Conservation (phyloP, 2,329 filamentous ascomycete species). For the Lasiodiplodia citricola region DNA sequence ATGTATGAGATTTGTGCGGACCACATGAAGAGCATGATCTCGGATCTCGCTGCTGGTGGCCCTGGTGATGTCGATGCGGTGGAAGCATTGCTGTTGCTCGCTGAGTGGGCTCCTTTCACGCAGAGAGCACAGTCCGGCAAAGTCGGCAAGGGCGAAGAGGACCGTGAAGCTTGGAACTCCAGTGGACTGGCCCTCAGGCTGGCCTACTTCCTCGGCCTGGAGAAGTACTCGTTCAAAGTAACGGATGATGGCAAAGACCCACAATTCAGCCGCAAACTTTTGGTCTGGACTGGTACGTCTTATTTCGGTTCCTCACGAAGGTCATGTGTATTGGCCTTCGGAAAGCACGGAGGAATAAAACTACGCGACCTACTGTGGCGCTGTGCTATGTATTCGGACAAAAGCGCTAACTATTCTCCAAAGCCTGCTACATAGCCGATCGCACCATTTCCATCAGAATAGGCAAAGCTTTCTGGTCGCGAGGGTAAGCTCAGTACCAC, state of each 20-base stretch:
- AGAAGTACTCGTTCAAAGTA: slow-evolving; percentile 69
- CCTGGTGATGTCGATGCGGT: slow-evolving; percentile 73
- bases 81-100: slow-evolving; percentile 71
- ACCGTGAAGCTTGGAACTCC: slow-evolving; percentile 78
- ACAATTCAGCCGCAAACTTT: slow-evolving; percentile 65
- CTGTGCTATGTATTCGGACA: not conserved
- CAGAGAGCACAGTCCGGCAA: slow-evolving; percentile 64
- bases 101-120: slow-evolving; percentile 75
- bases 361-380: not conserved
- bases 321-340: not conserved
- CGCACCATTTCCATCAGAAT: slow-evolving; percentile 72
- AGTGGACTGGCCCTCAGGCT: slow-evolving; percentile 72
- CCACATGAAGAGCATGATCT: slow-evolving; percentile 73
- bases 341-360: no score
- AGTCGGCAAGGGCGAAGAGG: slow-evolving; percentile 74
- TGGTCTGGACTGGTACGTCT: slow-evolving; percentile 67
- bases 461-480: slow-evolving; percentile 75
- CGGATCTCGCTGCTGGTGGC: slow-evolving; percentile 68
- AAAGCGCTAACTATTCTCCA: not conserved
- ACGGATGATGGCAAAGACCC: slow-evolving; percentile 64
- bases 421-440: slow-evolving; percentile 69
- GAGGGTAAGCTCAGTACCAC: slow-evolving; percentile 44
- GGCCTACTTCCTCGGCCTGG: slow-evolving; percentile 72
- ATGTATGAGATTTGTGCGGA: slow-evolving; percentile 70
- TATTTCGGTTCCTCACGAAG: not conserved